Base-by-base conservation (phyloP, 148 eudicot species). In the Arctostaphylos glauca region DNA sequence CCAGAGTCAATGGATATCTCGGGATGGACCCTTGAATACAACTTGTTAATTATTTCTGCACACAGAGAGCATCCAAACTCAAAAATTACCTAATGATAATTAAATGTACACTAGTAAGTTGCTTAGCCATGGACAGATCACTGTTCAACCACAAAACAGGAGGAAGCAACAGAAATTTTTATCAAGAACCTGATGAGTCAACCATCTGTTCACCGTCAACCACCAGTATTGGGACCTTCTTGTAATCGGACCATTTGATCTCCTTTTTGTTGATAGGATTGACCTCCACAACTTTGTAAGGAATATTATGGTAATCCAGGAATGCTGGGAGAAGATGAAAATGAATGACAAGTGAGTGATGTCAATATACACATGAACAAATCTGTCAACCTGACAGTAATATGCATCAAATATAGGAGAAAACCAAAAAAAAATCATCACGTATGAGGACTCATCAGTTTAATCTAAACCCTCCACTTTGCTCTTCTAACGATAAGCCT, bases 231-330 rank as follows among this genome's bases (percentile, higher is more conserved):
- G 98, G 98, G 82, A 96, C 99, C 88, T 96, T 96, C 91, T 91
- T 91, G 91, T 96, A 96, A 71, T 92, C 97, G 50, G 99, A 96
- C 97, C 97, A 96, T 86, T 94, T 92, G 84, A 94, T 92, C 92
- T 94, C 99, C 89, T 94, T 96, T 86, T 96, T 96, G 89, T 88
- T 93, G 80, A 96, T 91, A 49, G 99, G 99, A 82, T 96, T 93
- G 86, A 96, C 99, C 89, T 96, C 99, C 87, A 96, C 94, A 81
- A 96, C 81, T 89, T 96, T 96, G 94, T 96, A 96, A 21, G 97
- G 96, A 74, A 96, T 89, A 68, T 92, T 89, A 77, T 90, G 82
- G 88, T 96, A 96, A 84, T 96, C 99, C 88, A 96, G 83, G 87
- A 94, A 96, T 60, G 98, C 99, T 96, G 94, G 54, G 23, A 86